These are phyloP conservation scores for Aspergillus oerlinghausenensis DNA, from an alignment of 2,329 filamentous ascomycete species.

Conservation along the genomic window DNA sequence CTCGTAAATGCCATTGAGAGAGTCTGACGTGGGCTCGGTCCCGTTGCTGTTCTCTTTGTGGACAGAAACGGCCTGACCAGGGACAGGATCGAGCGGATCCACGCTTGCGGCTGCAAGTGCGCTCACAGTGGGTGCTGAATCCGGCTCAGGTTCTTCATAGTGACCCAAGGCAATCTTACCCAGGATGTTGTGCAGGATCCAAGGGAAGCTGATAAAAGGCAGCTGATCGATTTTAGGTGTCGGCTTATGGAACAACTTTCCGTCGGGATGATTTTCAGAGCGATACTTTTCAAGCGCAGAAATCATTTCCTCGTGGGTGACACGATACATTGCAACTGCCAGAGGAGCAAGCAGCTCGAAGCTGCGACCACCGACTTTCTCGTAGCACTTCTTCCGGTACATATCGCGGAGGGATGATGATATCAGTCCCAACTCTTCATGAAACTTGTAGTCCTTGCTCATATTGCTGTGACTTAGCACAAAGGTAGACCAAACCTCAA, in stretches of 20 bases:
- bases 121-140: background rate
- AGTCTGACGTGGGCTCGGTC: background rate
- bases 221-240: conserved; percentile 41
- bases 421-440: conserved; percentile 73
- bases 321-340: conserved; percentile 80
- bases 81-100: background rate
- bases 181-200: conserved; percentile 74
- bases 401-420: conserved; percentile 62
- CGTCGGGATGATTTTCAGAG: conserved; percentile 15
- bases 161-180: conserved; percentile 59
- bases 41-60: background rate
- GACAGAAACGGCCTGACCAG: background rate
- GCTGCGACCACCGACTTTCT: conserved; percentile 58
- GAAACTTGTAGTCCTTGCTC: conserved; percentile 75
- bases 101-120: background rate
- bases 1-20: background rate
- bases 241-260: conserved; percentile 5
- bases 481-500: conserved; percentile 87
- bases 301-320: conserved; percentile 68
- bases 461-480: conserved; percentile 69
- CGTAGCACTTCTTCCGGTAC: conserved; percentile 63
- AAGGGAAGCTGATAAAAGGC: conserved; percentile 90
- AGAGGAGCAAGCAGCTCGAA: conserved; percentile 63
- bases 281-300: conserved; percentile 52
- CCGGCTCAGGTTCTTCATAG: conserved; percentile 20